phyloP scores from a whole-genome alignment of 1,284 basidiomycete species.

The Fomitiporia mediterranea region DNA sequence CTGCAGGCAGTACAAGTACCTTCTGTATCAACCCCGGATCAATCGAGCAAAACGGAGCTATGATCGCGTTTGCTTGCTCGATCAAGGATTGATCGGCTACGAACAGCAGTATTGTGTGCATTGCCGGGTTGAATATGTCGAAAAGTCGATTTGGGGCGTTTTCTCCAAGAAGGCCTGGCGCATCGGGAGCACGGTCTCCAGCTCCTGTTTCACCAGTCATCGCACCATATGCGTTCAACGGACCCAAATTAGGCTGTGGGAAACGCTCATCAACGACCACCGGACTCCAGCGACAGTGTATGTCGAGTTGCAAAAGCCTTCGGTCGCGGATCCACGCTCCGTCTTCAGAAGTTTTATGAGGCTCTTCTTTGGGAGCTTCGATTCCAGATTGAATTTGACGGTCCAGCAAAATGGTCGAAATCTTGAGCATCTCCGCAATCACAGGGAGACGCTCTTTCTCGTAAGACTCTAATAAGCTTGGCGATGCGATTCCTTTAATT shows the following conservation, averaged over 20 bases:
- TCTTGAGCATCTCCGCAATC: constrained; percentile 35
- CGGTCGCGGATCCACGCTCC: constrained; percentile 8
- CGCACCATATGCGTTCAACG: constrained; percentile 13
- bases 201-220: constrained; percentile 7
- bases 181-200: constrained; percentile 25
- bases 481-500: constrained; percentile 30
- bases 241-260: too few relatives aligned
- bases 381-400: too few relatives aligned
- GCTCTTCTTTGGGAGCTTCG: too few relatives aligned
- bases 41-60: too few relatives aligned
- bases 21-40: too few relatives aligned
- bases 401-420: background rate
- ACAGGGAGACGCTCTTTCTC: constrained; percentile 36
- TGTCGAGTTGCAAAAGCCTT: constrained; percentile 21
- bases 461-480: constrained; percentile 33
- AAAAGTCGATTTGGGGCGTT: constrained; percentile 12
- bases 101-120: constrained; percentile 22
- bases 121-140: constrained; percentile 19
- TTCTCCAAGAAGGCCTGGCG: constrained; percentile 15
- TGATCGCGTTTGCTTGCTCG: too few relatives aligned
- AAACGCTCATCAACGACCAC: constrained; percentile 21
- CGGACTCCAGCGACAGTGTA: constrained; percentile 25
- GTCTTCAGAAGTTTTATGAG: background rate
- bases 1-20: too few relatives aligned
- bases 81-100: background rate